Evolutionary conservation across 2,329 filamentous ascomycete genomes (phyloP).

Genomic region (Coniochaeta sp.): DNA sequence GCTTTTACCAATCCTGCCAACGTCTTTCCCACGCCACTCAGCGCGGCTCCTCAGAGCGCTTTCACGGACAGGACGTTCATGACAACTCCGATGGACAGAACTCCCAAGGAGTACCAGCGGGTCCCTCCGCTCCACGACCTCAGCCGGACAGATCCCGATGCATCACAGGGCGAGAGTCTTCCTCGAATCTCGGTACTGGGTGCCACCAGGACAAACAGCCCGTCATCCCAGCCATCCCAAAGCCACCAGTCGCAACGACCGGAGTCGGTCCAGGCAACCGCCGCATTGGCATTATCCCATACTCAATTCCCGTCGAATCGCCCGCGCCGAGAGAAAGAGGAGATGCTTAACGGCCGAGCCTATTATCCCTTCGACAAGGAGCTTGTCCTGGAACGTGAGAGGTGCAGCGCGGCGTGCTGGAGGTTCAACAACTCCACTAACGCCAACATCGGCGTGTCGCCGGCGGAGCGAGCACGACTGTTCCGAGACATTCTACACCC

Average conservation of each 20-base stretch:
- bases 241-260: constrained; percentile 10
- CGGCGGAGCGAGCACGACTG: constrained; percentile 59
- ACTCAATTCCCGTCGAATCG: constrained; percentile 33
- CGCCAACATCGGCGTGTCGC: constrained; percentile 63
- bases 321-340: constrained; percentile 68
- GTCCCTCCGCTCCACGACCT: constrained; percentile 55
- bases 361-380: constrained; percentile 75
- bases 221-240: constrained; percentile 22
- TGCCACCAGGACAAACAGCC: constrained; percentile 41
- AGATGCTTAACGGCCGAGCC: constrained; percentile 76
- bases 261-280: constrained; percentile 45
- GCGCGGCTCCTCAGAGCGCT: constrained; percentile 34
- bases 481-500: constrained; percentile 68
- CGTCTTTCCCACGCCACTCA: constrained; percentile 56
- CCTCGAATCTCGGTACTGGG: constrained; percentile 53
- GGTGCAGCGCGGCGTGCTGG: constrained; percentile 75
- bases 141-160: constrained; percentile 47
- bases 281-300: constrained; percentile 52
- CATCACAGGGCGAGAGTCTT: constrained; percentile 41
- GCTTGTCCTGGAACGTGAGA: constrained; percentile 75
- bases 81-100: constrained; percentile 37
- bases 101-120: constrained; percentile 50
- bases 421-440: constrained; percentile 81
- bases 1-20: constrained; percentile 41
- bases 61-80: constrained; percentile 39